Conservation (phyloP, 768 basidiomycete genomes). For the Podaxis carcinomalis region DNA sequence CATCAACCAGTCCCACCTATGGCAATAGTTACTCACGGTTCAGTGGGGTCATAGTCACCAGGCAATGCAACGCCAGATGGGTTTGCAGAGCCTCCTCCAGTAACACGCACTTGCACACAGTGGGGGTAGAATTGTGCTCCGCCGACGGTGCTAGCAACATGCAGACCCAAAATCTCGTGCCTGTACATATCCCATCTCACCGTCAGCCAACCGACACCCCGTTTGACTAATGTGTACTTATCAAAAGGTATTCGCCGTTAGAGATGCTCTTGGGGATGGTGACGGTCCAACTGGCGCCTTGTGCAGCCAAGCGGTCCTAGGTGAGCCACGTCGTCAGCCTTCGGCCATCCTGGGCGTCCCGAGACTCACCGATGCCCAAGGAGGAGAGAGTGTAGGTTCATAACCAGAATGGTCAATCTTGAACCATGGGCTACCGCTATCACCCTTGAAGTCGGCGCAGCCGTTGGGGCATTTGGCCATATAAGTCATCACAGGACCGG, state of each 20-base stretch:
- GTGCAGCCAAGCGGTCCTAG: conserved; percentile 14
- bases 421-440: conserved; percentile 16
- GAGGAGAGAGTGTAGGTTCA: conserved; percentile 11
- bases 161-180: conserved; percentile 32
- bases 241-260: conserved; percentile 30
- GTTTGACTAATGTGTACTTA: not conserved
- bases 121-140: conserved; percentile 34
- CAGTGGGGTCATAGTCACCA: conserved; percentile 30
- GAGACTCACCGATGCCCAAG: conserved; percentile 16
- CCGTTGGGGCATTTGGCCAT: conserved; percentile 18
- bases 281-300: conserved; percentile 29
- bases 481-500: conserved; percentile 18
- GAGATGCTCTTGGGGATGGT: conserved; percentile 29
- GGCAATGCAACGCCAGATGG: conserved; percentile 32
- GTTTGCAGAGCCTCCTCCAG: conserved; percentile 27
- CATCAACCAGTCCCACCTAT: not conserved
- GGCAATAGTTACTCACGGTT: conserved; percentile 17
- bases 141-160: conserved; percentile 28
- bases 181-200: conserved; percentile 8
- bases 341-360: conserved; percentile 36
- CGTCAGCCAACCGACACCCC: not conserved
- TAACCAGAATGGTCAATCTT: conserved; percentile 12
- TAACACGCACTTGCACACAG: conserved; percentile 33
- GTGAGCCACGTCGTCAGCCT: conserved; percentile 25
- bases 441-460: conserved; percentile 19